Conservation (phyloP, 352 stramenopile species). For the Phytopythium mirpurense region DNA sequence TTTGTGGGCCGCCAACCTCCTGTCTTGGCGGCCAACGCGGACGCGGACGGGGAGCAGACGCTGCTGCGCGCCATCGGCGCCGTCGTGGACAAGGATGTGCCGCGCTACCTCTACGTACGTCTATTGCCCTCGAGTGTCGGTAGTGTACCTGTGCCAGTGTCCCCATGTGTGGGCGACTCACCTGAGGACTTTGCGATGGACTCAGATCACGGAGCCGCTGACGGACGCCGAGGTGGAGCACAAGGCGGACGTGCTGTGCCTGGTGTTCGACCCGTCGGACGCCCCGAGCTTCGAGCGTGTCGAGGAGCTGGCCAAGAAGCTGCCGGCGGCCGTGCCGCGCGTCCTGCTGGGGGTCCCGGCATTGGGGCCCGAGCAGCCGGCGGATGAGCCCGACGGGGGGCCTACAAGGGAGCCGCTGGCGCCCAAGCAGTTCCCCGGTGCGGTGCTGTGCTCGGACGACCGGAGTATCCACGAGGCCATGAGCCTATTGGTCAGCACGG, state of each 20-base stretch:
- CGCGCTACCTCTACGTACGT: constrained; percentile 60
- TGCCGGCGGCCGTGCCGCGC: constrained; percentile 46
- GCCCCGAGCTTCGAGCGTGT: constrained; percentile 33
- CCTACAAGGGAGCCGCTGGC: constrained; percentile 37
- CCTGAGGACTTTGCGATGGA: constrained; percentile 5
- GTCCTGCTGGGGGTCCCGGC: constrained; percentile 50
- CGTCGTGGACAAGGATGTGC: constrained; percentile 46
- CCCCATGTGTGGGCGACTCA: no score
- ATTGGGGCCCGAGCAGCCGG: constrained; percentile 10
- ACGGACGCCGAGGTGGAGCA: constrained; percentile 60
- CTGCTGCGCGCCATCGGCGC: constrained; percentile 54
- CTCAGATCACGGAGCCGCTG: constrained; percentile 60
- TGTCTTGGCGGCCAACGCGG: background rate
- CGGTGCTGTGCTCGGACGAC: constrained; percentile 35
- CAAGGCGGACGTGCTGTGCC: constrained; percentile 64
- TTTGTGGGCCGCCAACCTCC: constrained; percentile 40
- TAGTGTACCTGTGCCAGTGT: no score
- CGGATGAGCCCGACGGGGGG: constrained; percentile 15
- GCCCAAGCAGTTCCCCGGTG: constrained; percentile 42
- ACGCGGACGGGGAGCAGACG: constrained; percentile 29
- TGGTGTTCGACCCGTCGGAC: constrained; percentile 59
- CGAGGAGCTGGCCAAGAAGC: constrained; percentile 49
- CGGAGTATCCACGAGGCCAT: constrained; percentile 29
- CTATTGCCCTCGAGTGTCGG: background rate
- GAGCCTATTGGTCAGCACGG: constrained; percentile 37